Evolutionary conservation across 2,329 filamentous ascomycete genomes (phyloP), one percentile per base, ranked within the genome.

Genomic region (Cucurbitaria berberidis): DNA sequence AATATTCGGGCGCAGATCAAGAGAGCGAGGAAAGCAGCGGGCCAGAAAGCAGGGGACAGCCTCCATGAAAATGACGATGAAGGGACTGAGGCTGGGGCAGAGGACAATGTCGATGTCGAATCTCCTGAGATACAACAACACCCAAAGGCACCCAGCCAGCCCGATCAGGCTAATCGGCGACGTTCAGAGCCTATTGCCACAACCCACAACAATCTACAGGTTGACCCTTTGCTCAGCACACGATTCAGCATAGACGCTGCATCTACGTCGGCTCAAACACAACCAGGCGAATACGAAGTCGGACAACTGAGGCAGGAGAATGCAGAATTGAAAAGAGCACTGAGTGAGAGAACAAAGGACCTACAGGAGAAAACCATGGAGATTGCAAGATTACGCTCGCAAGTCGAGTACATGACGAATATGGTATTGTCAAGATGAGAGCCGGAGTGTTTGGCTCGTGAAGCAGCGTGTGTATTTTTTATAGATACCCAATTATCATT

Each of bases 1-100:
- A 74, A 74, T 27, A 72, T 72, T 26, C 64, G 70, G 1, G 69
- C 71, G 7, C 66, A 72, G 45, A 73, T 74, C 50, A 72, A 69
- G 51, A 54, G 67, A 4, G 62, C 66, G 1, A 49, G 68, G 3
- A 72, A 72, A 47, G 64, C 67, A 11, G 67, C 68, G 1, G 69
- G 58, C 3, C 66, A 70, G 40, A 53, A 66, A 29, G 26, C 68
- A 2, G 68, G 65, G 29, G 63, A 68, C 21, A 63, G 63, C 4
- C 43, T 66, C 18, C n/a, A 32, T 27, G 51, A 48, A 16, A 22
- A 44, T 8, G 38, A 19, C 10, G 51, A 51, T 15, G 53, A 50
- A 19, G 48, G 44, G 5, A 27, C 42, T 41, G 42, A 35, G n/a
- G 27, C 26, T 2, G 42, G 21, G 3, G 11, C 19, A 39, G 19